phyloP scores from a whole-genome alignment of 768 basidiomycete species.

The Trametopsis cervina region DNA sequence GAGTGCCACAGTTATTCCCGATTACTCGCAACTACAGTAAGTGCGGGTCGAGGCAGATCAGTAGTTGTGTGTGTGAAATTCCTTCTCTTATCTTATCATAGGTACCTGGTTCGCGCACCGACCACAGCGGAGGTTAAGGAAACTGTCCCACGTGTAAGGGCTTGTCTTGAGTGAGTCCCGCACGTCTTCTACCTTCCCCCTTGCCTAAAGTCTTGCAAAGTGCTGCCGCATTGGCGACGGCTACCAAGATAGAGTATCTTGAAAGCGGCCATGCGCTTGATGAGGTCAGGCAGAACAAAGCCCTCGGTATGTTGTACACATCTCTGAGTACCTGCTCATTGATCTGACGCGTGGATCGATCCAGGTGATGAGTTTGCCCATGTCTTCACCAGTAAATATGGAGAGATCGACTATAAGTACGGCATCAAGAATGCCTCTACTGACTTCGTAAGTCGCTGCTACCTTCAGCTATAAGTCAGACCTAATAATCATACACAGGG shows the following conservation, averaged over 20 bases:
- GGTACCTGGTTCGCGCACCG: constrained; percentile 71
- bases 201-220: too few relatives aligned
- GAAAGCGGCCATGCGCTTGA: constrained; percentile 30
- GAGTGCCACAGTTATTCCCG: constrained; percentile 87
- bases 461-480: neutral
- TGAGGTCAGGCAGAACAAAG: constrained; percentile 66
- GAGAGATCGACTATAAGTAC: constrained; percentile 56
- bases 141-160: constrained; percentile 51
- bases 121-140: constrained; percentile 52
- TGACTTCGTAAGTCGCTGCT: constrained; percentile 58
- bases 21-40: constrained; percentile 67
- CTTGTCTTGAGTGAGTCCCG: constrained; percentile 63
- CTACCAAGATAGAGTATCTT: constrained; percentile 37
- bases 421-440: constrained; percentile 70
- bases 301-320: constrained; percentile 47
- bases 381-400: constrained; percentile 54
- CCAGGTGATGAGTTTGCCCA: constrained; percentile 61
- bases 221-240: constrained; percentile 63
- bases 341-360: neutral
- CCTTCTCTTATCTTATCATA: too few relatives aligned
- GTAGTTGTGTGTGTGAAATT: too few relatives aligned
- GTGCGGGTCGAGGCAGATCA: too few relatives aligned
- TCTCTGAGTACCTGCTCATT: neutral
- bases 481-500: constrained; percentile 35
- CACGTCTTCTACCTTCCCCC: too few relatives aligned